Percentiles rank a stretch among this genome's conserved stretches.
These are phyloP conservation scores for Corinectria fuckeliana DNA, from an alignment of 2,329 filamentous ascomycete genomes.

Conservation along the genomic window DNA sequence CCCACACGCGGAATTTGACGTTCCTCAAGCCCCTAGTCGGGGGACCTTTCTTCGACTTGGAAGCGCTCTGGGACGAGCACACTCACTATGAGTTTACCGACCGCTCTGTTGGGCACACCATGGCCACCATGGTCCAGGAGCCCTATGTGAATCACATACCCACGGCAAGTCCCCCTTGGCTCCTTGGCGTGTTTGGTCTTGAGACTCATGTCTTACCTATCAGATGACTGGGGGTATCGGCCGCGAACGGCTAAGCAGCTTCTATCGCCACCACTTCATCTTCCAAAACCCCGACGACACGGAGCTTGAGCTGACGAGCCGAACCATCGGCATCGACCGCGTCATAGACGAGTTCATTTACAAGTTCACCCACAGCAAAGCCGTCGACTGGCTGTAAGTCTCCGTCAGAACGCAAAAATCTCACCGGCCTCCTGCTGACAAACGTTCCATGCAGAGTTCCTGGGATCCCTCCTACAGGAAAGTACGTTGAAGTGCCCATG, in stretches of 20 bases:
- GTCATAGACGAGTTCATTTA: slow-evolving; percentile 76
- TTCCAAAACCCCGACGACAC: slow-evolving; percentile 74
- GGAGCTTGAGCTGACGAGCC: slow-evolving; percentile 70
- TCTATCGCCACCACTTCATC: slow-evolving; percentile 78
- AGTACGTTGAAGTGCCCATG: slow-evolving; percentile 62
- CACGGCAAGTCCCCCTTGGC: slow-evolving; percentile 54
- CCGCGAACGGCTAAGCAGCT: slow-evolving; percentile 64
- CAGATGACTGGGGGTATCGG: slow-evolving; percentile 73
- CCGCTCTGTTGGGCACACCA: slow-evolving; percentile 73
- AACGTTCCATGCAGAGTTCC: slow-evolving; percentile 47
- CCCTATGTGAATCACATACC: slow-evolving; percentile 82
- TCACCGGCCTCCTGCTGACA: background rate
- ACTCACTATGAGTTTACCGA: slow-evolving; percentile 74
- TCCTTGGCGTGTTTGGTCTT: background rate
- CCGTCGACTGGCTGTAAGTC: slow-evolving; percentile 73
- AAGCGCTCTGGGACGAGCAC: slow-evolving; percentile 81
- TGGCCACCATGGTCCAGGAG: slow-evolving; percentile 82
- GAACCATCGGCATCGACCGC: slow-evolving; percentile 74
- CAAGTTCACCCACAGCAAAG: slow-evolving; percentile 65
- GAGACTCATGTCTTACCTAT: background rate
- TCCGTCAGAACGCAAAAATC: too few species aligned
- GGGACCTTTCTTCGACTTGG: slow-evolving; percentile 76
- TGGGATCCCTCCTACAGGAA: slow-evolving; percentile 61
- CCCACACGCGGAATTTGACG: slow-evolving; percentile 69
- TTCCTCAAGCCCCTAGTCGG: slow-evolving; percentile 69